Percentiles rank a stretch among this genome's conserved stretches.
Conservation (phyloP, 1,139 yeast species). For the Meyerozyma athensensis region DNA sequence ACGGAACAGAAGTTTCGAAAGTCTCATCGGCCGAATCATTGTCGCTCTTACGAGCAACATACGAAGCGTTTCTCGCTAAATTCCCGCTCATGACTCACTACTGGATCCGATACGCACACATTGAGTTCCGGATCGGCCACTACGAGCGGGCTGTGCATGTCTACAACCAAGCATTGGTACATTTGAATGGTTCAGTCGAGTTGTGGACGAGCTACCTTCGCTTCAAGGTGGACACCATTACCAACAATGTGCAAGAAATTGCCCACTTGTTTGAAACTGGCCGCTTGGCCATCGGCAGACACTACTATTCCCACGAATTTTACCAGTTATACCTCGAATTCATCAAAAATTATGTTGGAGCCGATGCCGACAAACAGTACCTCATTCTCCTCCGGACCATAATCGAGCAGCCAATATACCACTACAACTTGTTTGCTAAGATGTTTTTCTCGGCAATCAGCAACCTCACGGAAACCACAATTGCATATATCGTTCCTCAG, state of each 20-base stretch:
- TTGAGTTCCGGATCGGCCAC: conserved; percentile 59
- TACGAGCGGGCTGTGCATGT: conserved; percentile 45
- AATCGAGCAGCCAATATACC: conserved; percentile 71
- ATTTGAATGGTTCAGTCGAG: conserved; percentile 53
- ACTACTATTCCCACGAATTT: conserved; percentile 68
- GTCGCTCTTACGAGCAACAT: conserved; percentile 44
- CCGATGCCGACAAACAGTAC: conserved; percentile 29
- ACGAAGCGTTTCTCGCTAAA: conserved; percentile 50
- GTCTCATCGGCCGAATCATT: conserved; percentile 36
- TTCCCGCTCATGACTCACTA: conserved; percentile 74
- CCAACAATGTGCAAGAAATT: conserved; percentile 27
- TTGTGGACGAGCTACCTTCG: conserved; percentile 71
- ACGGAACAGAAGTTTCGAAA: conserved; percentile 36
- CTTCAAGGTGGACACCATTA: conserved; percentile 44
- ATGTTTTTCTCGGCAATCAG: conserved; percentile 39
- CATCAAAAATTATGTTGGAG: conserved; percentile 37
- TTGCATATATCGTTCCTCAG: conserved; percentile 14
- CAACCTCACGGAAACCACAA: conserved; percentile 23
- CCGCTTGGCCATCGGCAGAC: conserved; percentile 59
- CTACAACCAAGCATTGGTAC: conserved; percentile 50
- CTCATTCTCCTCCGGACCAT: conserved; percentile 52
- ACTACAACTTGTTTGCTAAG: conserved; percentile 57
- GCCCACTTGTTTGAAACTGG: conserved; percentile 57
- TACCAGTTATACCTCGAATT: conserved; percentile 69
- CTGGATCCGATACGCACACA: conserved; percentile 72